These are phyloP conservation scores for Alternaria rosae DNA, from an alignment of 2,329 filamentous ascomycete species.

Conservation along the genomic window DNA sequence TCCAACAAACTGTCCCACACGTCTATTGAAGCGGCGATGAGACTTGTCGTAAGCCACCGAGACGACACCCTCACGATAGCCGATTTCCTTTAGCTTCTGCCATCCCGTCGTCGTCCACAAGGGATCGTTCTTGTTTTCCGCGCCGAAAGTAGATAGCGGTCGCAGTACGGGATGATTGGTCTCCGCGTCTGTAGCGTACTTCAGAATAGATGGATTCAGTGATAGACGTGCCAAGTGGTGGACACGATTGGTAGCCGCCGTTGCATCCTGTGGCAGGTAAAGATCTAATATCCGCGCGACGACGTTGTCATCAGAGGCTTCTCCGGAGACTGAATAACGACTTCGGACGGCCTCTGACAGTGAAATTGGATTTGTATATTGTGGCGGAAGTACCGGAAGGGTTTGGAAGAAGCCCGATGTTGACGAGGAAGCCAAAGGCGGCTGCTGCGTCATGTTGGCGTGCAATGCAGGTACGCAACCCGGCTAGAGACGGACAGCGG, in stretches of 20 bases:
- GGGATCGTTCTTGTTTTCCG: constrained; percentile 59
- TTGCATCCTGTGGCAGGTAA: constrained; percentile 27
- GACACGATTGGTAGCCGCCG: constrained; percentile 20
- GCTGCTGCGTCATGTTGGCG: constrained; percentile 31
- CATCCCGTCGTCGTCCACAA: constrained; percentile 73
- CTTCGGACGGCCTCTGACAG: not conserved
- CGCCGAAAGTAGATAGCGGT: constrained; percentile 68
- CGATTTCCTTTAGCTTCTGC: constrained; percentile 67
- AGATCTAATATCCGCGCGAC: constrained; percentile 33
- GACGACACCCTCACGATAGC: constrained; percentile 65
- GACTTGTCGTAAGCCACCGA: constrained; percentile 66
- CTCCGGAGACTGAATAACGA: not conserved
- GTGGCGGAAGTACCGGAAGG: constrained; percentile 33
- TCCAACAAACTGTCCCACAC: constrained; percentile 67
- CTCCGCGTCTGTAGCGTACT: constrained; percentile 67
- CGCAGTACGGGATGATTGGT: constrained; percentile 68
- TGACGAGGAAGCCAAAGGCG: constrained; percentile 29
- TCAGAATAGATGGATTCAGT: constrained; percentile 28
- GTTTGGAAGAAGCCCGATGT: constrained; percentile 44
- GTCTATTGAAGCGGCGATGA: constrained; percentile 60
- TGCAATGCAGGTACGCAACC: not conserved
- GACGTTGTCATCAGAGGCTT: constrained; percentile 29
- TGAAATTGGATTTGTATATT: constrained; percentile 25
- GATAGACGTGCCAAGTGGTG: constrained; percentile 31
- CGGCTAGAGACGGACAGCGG: not conserved